phyloP scores from a whole-genome alignment of 805 yeast genomes.

The Lipomyces anomalus region DNA sequence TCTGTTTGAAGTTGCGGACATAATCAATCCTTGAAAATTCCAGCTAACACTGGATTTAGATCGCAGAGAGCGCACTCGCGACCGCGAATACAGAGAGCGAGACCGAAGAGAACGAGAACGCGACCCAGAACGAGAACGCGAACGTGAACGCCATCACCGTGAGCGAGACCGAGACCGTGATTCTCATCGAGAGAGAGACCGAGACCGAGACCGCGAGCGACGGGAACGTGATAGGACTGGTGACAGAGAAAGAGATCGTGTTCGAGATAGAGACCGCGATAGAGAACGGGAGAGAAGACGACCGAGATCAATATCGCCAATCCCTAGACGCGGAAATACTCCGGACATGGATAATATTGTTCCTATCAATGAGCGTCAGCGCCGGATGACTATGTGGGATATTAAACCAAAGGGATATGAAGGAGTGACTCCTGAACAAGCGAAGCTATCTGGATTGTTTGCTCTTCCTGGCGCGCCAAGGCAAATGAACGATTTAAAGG shows the following conservation, averaged over 20 bases:
- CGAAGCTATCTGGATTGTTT: conserved; percentile 72
- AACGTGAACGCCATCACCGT: conserved; percentile 5
- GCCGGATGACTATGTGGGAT: conserved; percentile 61
- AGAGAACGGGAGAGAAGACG: conserved; percentile 23
- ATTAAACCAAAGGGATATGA: conserved; percentile 67
- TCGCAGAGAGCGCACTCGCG: conserved; percentile 13
- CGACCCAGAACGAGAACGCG: conserved; percentile 6
- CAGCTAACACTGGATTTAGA: too few species aligned
- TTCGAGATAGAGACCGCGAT: conserved; percentile 16
- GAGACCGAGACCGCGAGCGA: conserved; percentile 26
- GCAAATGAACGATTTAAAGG: conserved; percentile 6
- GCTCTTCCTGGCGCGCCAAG: conserved; percentile 63
- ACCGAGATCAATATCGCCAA: conserved; percentile 15
- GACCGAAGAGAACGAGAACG: conserved; percentile 22
- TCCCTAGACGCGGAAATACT: conserved; percentile 23
- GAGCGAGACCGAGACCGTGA: conserved; percentile 5
- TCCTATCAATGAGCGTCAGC: conserved; percentile 48
- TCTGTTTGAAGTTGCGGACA: too few species aligned
- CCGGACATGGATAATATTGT: conserved; percentile 37
- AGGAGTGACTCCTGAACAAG: conserved; percentile 64
- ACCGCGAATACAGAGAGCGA: conserved; percentile 15
- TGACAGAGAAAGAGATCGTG: conserved; percentile 20
- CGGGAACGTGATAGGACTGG: conserved; percentile 18
- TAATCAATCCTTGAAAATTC: too few species aligned
- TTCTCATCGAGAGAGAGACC: conserved; percentile 15